These are phyloP conservation scores for Mycothermus thermophilus DNA, from an alignment of 495 filamentous ascomycete species.

Conservation along the genomic window DNA sequence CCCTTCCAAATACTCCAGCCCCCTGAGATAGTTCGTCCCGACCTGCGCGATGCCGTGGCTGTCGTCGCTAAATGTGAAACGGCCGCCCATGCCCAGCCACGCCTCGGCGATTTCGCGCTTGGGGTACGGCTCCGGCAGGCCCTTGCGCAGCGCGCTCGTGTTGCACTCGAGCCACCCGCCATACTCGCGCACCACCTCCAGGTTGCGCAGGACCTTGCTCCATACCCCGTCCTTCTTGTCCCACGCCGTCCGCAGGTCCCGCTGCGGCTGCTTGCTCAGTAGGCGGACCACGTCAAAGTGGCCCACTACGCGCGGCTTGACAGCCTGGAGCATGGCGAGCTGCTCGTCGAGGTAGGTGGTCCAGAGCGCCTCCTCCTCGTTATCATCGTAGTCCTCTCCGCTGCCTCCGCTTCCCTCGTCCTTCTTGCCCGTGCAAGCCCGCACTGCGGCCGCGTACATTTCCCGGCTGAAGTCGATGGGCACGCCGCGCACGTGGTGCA, in stretches of 20 bases:
- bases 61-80: constrained; percentile 81
- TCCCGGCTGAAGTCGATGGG: constrained; percentile 76
- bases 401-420: neutral
- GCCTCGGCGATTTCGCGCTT: constrained; percentile 57
- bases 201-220: constrained; percentile 57
- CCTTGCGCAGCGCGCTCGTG: constrained; percentile 73
- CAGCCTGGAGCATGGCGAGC: constrained; percentile 57
- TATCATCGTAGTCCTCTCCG: neutral
- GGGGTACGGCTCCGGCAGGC: constrained; percentile 82
- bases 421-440: constrained; percentile 17
- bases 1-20: constrained; percentile 40
- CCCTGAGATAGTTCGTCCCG: constrained; percentile 39
- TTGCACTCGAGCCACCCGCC: constrained; percentile 83
- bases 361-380: constrained; percentile 52
- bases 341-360: constrained; percentile 79
- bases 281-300: constrained; percentile 89
- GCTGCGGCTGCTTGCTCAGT: constrained; percentile 51
- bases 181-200: constrained; percentile 53
- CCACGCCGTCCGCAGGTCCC: constrained; percentile 37
- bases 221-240: constrained; percentile 57
- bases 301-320: constrained; percentile 69
- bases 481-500: constrained; percentile 74
- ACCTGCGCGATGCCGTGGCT: constrained; percentile 77
- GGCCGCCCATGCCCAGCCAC: constrained; percentile 48
- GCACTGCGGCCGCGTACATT: constrained; percentile 35